Conservation (phyloP, 805 yeast genomes). For the Wickerhamiella slavikovae region DNA sequence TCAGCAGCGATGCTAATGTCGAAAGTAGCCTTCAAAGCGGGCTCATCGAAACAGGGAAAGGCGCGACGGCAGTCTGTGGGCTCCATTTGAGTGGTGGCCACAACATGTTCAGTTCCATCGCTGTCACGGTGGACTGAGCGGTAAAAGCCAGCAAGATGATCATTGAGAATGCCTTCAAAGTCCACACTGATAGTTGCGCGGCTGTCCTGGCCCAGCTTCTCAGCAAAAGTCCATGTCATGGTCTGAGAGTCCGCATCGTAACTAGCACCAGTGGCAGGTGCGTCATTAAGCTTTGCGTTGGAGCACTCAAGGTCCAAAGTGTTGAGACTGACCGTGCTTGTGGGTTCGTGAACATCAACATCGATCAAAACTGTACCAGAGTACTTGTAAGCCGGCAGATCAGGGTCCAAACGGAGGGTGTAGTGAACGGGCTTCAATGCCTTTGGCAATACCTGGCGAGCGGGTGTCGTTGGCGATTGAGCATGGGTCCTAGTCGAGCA, state of each 20-base stretch:
- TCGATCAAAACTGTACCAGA: constrained; percentile 21
- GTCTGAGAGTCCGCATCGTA: constrained; percentile 39
- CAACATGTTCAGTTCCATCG: constrained; percentile 30
- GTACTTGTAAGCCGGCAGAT: constrained; percentile 22
- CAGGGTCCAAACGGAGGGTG: constrained; percentile 44
- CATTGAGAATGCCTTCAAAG: constrained; percentile 38
- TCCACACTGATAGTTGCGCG: constrained; percentile 35
- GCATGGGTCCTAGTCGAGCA: too few species aligned
- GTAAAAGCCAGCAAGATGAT: constrained; percentile 58
- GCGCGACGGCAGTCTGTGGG: constrained; percentile 63
- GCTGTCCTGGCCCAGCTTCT: constrained; percentile 18
- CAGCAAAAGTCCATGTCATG: constrained; percentile 35
- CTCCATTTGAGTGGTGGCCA: constrained; percentile 54
- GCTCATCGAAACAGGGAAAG: constrained; percentile 61
- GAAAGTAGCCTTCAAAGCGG: constrained; percentile 46
- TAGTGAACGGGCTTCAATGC: constrained; percentile 59
- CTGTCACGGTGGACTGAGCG: constrained; percentile 38
- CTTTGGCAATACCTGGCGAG: constrained; percentile 32
- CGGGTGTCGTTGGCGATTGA: constrained; percentile 7
- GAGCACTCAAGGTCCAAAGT: constrained; percentile 41
- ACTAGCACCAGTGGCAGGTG: constrained; percentile 14
- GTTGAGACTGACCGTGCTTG: constrained; percentile 34
- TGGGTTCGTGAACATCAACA: constrained; percentile 23
- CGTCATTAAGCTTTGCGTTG: constrained; percentile 13
- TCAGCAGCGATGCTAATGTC: constrained; percentile 36